phyloP scores from a whole-genome alignment of 164 flowering plant species.

The Vitis cinerea region DNA sequence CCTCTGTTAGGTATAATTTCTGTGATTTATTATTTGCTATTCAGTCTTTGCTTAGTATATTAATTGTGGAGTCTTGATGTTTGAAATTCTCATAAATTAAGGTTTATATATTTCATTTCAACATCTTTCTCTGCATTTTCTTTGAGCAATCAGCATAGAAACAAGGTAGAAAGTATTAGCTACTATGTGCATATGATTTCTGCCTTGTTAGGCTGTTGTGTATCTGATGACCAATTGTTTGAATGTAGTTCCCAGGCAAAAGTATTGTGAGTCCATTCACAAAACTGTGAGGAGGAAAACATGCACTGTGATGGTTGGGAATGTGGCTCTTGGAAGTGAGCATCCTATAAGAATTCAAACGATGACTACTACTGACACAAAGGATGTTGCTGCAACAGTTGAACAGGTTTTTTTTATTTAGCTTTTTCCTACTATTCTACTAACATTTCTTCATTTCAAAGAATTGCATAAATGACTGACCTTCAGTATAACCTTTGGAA shows the following conservation, averaged over 20 bases:
- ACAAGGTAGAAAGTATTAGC: too few species aligned
- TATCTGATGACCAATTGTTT: constrained; percentile 14
- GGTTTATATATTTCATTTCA: too few species aligned
- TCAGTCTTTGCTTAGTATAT: neutral
- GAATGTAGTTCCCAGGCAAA: constrained; percentile 83
- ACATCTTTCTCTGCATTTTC: too few species aligned
- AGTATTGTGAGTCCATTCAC: constrained; percentile 84
- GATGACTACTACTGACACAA: constrained; percentile 94
- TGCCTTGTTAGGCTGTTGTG: neutral
- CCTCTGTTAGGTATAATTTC: constrained; percentile 65
- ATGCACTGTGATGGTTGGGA: constrained; percentile 89
- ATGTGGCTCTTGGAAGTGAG: constrained; percentile 95
- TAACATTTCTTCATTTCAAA: neutral
- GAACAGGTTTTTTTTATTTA: constrained; percentile 61
- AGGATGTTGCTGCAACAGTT: constrained; percentile 86
- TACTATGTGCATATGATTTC: too few species aligned
- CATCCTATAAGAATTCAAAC: constrained; percentile 96
- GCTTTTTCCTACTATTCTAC: constrained; percentile 2
- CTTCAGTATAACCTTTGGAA: too few species aligned
- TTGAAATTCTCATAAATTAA: too few species aligned
- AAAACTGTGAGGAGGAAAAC: constrained; percentile 94
- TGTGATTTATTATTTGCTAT: neutral
- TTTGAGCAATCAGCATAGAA: too few species aligned
- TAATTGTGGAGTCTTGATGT: too few species aligned
- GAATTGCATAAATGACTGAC: too few species aligned